phyloP scores from a whole-genome alignment of 805 yeast genomes.

The Yamadazyma takamatsuzukensis region DNA sequence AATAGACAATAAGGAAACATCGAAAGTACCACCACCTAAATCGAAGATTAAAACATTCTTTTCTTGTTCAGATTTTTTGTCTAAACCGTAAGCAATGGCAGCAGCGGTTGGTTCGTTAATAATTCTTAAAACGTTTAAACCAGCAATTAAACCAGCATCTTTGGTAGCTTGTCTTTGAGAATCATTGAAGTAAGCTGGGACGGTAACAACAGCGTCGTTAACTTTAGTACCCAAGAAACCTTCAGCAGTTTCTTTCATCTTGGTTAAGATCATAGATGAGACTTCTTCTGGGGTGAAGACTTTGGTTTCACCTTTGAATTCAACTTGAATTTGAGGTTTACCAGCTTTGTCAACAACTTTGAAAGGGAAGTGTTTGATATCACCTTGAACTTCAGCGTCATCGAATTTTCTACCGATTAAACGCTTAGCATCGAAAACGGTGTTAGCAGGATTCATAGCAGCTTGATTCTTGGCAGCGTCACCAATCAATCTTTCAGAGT shows the following conservation, averaged over 20 bases:
- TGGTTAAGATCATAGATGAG: conserved; percentile 85
- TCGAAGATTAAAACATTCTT: conserved; percentile 52
- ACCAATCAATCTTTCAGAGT: conserved; percentile 89
- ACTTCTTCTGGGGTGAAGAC: conserved; percentile 93
- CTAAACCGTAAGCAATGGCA: conserved; percentile 62
- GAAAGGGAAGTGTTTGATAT: conserved; percentile 72
- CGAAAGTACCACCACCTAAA: conserved; percentile 50
- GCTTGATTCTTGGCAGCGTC: conserved; percentile 99
- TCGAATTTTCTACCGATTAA: conserved; percentile 86
- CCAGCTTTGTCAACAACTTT: conserved; percentile 71
- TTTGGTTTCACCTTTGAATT: conserved; percentile 84
- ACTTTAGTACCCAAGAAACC: conserved; percentile 57
- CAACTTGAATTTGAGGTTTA: conserved; percentile 80
- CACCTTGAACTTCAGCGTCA: conserved; percentile 73
- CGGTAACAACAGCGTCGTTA: conserved; percentile 91
- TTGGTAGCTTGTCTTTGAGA: conserved; percentile 98
- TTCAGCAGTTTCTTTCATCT: conserved; percentile 92
- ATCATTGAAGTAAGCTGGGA: conserved; percentile 96
- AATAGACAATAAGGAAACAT: conserved; percentile 44
- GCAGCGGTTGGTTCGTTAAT: conserved; percentile 91
- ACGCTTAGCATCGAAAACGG: conserved; percentile 91
- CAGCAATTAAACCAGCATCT: conserved; percentile 97
- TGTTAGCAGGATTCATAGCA: conserved; percentile 89
- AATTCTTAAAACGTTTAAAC: conserved; percentile 90
- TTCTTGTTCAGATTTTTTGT: conserved; percentile 60